Percentiles rank a stretch among this genome's conserved stretches.
These are phyloP conservation scores for Pythium aphanidermatum DNA, from an alignment of 352 stramenopile species.

Conservation along the genomic window DNA sequence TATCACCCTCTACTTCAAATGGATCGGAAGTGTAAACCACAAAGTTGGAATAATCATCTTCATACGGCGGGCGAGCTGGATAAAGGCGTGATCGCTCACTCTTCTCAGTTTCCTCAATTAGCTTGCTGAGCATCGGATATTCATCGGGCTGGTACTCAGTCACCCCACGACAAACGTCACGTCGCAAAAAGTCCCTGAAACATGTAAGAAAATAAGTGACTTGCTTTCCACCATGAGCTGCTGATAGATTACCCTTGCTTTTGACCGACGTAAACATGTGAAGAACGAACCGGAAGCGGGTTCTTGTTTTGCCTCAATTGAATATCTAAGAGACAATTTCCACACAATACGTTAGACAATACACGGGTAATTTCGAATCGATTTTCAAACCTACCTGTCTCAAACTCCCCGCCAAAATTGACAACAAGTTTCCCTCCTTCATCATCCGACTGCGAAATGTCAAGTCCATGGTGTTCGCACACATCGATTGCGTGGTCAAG, in stretches of 20 bases:
- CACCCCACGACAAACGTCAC: constrained; percentile 74
- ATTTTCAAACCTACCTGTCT: constrained; percentile 59
- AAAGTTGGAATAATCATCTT: constrained; percentile 75
- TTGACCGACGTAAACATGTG: constrained; percentile 61
- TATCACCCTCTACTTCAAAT: constrained; percentile 2
- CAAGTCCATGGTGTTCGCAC: constrained; percentile 61
- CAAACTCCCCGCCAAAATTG: constrained; percentile 73
- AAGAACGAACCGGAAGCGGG: constrained; percentile 45
- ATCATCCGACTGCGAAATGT: constrained; percentile 31
- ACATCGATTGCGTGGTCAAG: constrained; percentile 60
- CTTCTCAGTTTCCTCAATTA: constrained; percentile 58
- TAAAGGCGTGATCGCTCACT: constrained; percentile 61
- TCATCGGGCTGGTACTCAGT: constrained; percentile 69
- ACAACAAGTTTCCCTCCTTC: constrained; percentile 46
- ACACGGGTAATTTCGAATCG: neutral
- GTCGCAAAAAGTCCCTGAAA: constrained; percentile 49
- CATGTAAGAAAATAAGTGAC: constrained; percentile 2
- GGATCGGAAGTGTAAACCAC: constrained; percentile 34
- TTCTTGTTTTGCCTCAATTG: constrained; percentile 66
- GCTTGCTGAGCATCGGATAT: constrained; percentile 66
- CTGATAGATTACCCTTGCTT: constrained; percentile 64
- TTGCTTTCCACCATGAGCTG: neutral
- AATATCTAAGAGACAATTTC: too few relatives aligned
- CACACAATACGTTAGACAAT: too few relatives aligned
- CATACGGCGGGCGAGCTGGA: constrained; percentile 38